Conservation (phyloP, 2,329 filamentous ascomycete genomes). For the Fusarium nurragi region DNA sequence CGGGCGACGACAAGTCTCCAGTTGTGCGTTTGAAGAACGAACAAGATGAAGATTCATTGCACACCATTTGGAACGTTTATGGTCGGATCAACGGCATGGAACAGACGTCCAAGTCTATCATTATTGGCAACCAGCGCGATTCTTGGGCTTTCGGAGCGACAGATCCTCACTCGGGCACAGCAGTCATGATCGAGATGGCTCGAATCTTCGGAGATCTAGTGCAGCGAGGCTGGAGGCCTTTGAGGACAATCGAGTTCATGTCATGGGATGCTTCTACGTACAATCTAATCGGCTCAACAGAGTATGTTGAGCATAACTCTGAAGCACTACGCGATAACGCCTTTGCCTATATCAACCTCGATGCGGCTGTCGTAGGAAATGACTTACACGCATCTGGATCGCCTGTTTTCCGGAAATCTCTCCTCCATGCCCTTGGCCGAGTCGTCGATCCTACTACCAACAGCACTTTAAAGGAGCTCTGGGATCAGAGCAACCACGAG, state of each 20-base stretch:
- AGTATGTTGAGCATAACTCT: slow-evolving; percentile 89
- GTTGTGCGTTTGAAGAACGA: slow-evolving; percentile 84
- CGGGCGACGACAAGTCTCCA: slow-evolving; percentile 78
- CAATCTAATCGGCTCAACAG: slow-evolving; percentile 92
- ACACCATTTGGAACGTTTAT: slow-evolving; percentile 92
- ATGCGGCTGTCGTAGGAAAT: slow-evolving; percentile 79
- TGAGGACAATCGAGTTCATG: slow-evolving; percentile 95
- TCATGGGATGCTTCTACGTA: slow-evolving; percentile 97
- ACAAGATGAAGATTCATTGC: slow-evolving; percentile 83
- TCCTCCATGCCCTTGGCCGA: slow-evolving; percentile 78
- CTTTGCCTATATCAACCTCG: slow-evolving; percentile 91
- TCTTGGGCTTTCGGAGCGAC: slow-evolving; percentile 89
- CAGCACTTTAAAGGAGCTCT: slow-evolving; percentile 76
- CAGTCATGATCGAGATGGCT: slow-evolving; percentile 88
- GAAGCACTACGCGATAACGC: slow-evolving; percentile 77
- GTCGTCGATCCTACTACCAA: slow-evolving; percentile 78
- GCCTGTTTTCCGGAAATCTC: slow-evolving; percentile 77
- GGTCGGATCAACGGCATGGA: slow-evolving; percentile 87
- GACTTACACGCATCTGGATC: slow-evolving; percentile 82
- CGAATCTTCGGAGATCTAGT: slow-evolving; percentile 84
- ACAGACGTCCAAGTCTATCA: slow-evolving; percentile 81
- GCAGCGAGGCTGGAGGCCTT: slow-evolving; percentile 82
- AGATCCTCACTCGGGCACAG: slow-evolving; percentile 88
- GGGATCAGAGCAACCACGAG: slow-evolving; percentile 70
- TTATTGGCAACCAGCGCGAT: slow-evolving; percentile 94